phyloP scores from a whole-genome alignment of 495 filamentous ascomycete genomes.

The Penicillium coffeae region DNA sequence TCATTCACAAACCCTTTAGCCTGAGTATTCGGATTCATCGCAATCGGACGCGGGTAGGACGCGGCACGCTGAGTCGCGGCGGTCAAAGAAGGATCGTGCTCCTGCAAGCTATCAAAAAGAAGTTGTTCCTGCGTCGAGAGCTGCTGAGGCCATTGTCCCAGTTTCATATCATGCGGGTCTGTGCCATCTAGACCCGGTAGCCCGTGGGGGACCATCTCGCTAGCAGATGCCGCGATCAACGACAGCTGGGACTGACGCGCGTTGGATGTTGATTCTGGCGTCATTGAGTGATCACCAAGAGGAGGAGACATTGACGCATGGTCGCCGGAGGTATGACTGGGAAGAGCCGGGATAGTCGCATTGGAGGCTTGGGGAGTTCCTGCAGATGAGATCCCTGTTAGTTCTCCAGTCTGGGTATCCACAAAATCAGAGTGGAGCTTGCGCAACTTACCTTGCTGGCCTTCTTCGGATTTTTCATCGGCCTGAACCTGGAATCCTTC shows the following conservation, averaged over 20 bases:
- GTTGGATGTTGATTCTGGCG: slow-evolving; percentile 36
- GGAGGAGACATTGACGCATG: slow-evolving; percentile 40
- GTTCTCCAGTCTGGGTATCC: background rate
- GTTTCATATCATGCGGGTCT: slow-evolving; percentile 34
- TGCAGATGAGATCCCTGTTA: slow-evolving; percentile 19
- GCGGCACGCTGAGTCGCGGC: slow-evolving; percentile 45
- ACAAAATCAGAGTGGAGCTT: background rate
- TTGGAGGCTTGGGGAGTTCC: slow-evolving; percentile 29
- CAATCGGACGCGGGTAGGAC: slow-evolving; percentile 50
- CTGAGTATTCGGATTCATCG: slow-evolving; percentile 51
- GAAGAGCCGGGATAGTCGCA: slow-evolving; percentile 32
- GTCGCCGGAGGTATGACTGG: slow-evolving; percentile 30
- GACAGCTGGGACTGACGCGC: slow-evolving; percentile 46
- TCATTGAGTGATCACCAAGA: slow-evolving; percentile 36
- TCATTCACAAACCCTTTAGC: slow-evolving; percentile 57
- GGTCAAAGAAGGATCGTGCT: slow-evolving; percentile 44
- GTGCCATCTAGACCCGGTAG: slow-evolving; percentile 35
- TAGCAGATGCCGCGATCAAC: slow-evolving; percentile 48
- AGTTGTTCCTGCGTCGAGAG: slow-evolving; percentile 44
- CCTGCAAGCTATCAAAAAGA: slow-evolving; percentile 44
- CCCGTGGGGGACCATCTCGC: slow-evolving; percentile 46
- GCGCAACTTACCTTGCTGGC: slow-evolving; percentile 15
- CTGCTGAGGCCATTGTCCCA: slow-evolving; percentile 38
- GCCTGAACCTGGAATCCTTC: slow-evolving; percentile 40
- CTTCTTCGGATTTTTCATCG: slow-evolving; percentile 6